These are phyloP conservation scores for Tetrapisispora namnaoensis DNA, from an alignment of 805 yeast genomes.

Conservation along the genomic window DNA sequence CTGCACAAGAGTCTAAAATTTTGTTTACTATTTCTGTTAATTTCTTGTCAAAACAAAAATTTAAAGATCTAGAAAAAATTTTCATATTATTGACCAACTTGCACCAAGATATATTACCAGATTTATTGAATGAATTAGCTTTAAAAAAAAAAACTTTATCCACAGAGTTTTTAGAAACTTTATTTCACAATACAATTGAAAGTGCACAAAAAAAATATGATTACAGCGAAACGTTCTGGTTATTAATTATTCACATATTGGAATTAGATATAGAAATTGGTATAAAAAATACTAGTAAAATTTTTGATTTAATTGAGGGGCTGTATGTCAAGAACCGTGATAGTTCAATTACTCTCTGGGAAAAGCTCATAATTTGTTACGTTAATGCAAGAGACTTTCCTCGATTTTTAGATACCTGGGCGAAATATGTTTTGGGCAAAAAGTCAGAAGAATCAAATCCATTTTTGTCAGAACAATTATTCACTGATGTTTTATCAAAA, in stretches of 20 bases:
- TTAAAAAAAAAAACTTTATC: constrained; percentile 45
- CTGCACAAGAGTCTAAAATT: constrained; percentile 6
- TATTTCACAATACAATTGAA: constrained; percentile 12
- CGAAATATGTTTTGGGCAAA: constrained; percentile 32
- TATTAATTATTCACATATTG: constrained; percentile 38
- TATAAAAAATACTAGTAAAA: constrained; percentile 29
- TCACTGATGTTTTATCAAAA: constrained; percentile 32
- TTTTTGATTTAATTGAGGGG: constrained; percentile 10
- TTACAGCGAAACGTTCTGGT: constrained; percentile 31
- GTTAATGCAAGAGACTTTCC: constrained; percentile 49
- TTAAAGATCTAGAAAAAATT: constrained; percentile 35
- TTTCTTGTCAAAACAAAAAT: constrained; percentile 17
- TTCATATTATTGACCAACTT: constrained; percentile 35
- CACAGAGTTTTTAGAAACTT: constrained; percentile 35
- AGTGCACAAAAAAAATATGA: neutral
- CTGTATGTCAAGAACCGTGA: constrained; percentile 5
- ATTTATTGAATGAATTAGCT: constrained; percentile 39
- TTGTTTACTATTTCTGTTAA: constrained; percentile 17
- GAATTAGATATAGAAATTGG: constrained; percentile 52
- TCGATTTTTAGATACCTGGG: constrained; percentile 42
- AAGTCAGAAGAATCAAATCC: constrained; percentile 8
- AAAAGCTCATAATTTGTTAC: constrained; percentile 37
- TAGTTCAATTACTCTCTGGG: constrained; percentile 14
- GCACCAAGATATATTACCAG: constrained; percentile 34
- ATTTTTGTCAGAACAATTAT: constrained; percentile 17